Evolutionary conservation across 192 early-diverging fungal species (phyloP).

Genomic region (Helicostylum pulchrum): DNA sequence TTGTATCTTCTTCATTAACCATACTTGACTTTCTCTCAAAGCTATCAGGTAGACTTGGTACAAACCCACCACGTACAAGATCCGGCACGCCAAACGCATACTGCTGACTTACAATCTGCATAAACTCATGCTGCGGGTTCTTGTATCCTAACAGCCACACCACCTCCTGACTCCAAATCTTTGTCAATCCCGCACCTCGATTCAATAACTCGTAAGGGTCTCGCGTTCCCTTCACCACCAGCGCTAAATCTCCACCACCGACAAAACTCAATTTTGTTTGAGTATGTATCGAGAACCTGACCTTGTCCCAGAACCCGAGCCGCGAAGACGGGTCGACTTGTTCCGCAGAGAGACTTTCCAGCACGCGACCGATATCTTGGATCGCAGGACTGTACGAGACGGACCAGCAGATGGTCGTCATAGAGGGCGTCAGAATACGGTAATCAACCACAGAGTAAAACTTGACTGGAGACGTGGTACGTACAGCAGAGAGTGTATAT

Average conservation of each 20-base stretch:
- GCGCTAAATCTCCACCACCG: conserved; percentile 24
- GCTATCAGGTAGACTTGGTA: not conserved
- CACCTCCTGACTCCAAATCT: conserved; percentile 31
- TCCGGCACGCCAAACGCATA: conserved; percentile 36
- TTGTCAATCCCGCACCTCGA: conserved; percentile 29
- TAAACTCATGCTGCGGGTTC: conserved; percentile 32
- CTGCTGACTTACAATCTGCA: conserved; percentile 35
- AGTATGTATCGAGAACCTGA: conserved; percentile 33
- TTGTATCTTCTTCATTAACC: not conserved
- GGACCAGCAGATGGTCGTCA: conserved; percentile 30
- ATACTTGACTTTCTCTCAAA: no score
- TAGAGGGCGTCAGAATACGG: conserved; percentile 8
- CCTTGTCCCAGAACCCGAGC: conserved; percentile 37
- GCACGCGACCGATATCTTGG: conserved; percentile 24
- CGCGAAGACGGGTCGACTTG: conserved; percentile 31
- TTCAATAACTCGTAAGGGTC: conserved; percentile 32
- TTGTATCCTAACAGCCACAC: conserved; percentile 29
- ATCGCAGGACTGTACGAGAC: conserved; percentile 33
- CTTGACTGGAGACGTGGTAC: conserved; percentile 34
- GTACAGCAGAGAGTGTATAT: conserved; percentile 17
- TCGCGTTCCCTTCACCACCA: conserved; percentile 32
- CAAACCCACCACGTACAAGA: conserved; percentile 11
- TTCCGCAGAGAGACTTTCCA: conserved; percentile 28
- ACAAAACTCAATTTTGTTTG: conserved; percentile 17
- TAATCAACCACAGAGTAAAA: conserved; percentile 36